Conservation (phyloP, 2,329 filamentous ascomycete species). For the Lachnellula hyalina region DNA sequence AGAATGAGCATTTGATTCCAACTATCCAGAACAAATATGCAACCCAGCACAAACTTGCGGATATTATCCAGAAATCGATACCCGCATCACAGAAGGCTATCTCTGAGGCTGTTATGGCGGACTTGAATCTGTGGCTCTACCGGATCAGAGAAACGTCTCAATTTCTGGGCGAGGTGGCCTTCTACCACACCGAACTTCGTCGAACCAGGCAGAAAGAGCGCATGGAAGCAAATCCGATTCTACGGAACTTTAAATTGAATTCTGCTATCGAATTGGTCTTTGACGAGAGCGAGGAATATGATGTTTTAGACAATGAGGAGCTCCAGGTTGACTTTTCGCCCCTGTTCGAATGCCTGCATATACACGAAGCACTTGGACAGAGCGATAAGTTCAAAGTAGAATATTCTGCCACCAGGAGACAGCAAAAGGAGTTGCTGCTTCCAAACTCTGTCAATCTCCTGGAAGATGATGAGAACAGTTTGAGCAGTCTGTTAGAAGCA, state of each 20-base stretch:
- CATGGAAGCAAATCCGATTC: slow-evolving; percentile 66
- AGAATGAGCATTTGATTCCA: slow-evolving; percentile 83
- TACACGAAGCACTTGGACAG: slow-evolving; percentile 89
- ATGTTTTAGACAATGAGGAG: slow-evolving; percentile 92
- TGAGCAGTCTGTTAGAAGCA: slow-evolving; percentile 88
- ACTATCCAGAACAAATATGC: slow-evolving; percentile 76
- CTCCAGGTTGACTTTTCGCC: slow-evolving; percentile 92
- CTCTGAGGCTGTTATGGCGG: slow-evolving; percentile 93
- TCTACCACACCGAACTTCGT: slow-evolving; percentile 90
- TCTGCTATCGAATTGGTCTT: slow-evolving; percentile 93
- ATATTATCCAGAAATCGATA: slow-evolving; percentile 93
- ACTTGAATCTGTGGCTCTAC: slow-evolving; percentile 95
- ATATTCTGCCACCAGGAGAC: slow-evolving; percentile 84
- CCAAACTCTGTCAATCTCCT: slow-evolving; percentile 70
- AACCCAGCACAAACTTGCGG: slow-evolving; percentile 89
- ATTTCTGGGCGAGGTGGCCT: slow-evolving; percentile 90
- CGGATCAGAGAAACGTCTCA: slow-evolving; percentile 93
- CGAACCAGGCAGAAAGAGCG: slow-evolving; percentile 78
- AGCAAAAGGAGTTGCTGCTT: slow-evolving; percentile 86
- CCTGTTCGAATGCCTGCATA: slow-evolving; percentile 90
- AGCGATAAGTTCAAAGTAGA: slow-evolving; percentile 86
- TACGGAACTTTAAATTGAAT: slow-evolving; percentile 84
- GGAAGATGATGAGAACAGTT: slow-evolving; percentile 78
- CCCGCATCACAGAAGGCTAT: slow-evolving; percentile 89
- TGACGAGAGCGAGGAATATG: slow-evolving; percentile 92